Evolutionary conservation across 352 stramenopile genomes (phyloP).

Genomic region (Labyrinthula sp.): DNA sequence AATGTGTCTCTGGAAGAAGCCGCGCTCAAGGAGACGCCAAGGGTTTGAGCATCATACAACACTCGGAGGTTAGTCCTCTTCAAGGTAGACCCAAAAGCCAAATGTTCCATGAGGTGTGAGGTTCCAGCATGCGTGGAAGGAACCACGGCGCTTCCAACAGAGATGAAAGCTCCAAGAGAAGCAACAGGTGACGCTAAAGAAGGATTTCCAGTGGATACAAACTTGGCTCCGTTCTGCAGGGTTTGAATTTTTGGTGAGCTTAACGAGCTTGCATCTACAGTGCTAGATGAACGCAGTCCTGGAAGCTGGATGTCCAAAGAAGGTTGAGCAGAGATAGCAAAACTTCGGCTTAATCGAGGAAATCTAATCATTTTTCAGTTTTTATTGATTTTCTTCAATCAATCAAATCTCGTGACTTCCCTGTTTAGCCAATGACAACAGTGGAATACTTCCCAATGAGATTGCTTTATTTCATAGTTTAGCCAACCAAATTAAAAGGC

Average conservation of each 20-base stretch:
- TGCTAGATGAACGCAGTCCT: conserved; percentile 23
- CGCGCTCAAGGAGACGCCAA: conserved; percentile 21
- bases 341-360: too few relatives aligned
- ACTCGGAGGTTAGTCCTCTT: conserved; percentile 12
- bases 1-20: conserved; percentile 51
- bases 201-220: conserved; percentile 29
- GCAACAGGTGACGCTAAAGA: conserved; percentile 29
- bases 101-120: conserved; percentile 28
- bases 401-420: too few relatives aligned
- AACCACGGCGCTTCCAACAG: conserved; percentile 25
- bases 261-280: conserved; percentile 2
- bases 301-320: conserved; percentile 20
- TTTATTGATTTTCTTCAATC: too few relatives aligned
- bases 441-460: too few relatives aligned
- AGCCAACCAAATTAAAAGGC: too few relatives aligned
- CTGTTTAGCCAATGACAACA: too few relatives aligned
- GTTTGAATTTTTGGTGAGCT: conserved; percentile 27
- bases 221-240: conserved; percentile 26
- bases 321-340: too few relatives aligned
- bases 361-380: too few relatives aligned
- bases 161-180: conserved; percentile 20
- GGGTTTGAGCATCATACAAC: conserved; percentile 4
- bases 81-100: conserved; percentile 28
- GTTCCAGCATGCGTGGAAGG: conserved; percentile 12
- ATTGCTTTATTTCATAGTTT: too few relatives aligned